Base-by-base conservation (phyloP, 2,329 filamentous ascomycete species). In the Trichoderma oligosporum region DNA sequence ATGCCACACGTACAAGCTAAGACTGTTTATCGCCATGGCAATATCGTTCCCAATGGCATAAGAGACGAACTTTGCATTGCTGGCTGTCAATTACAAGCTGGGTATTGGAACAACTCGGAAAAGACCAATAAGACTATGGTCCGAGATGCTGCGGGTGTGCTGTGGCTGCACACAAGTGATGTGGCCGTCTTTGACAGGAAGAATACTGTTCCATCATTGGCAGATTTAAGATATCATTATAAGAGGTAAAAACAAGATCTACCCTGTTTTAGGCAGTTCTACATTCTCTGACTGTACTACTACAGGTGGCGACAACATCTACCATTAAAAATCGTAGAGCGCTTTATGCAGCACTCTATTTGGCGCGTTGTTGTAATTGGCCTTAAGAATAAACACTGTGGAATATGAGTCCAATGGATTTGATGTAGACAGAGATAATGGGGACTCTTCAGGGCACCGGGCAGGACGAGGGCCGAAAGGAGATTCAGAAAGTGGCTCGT, bases 221-320 rank as follows among this genome's bases (percentile, higher is more conserved):
- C 0, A 77, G 87, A 18, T 89, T 89, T 73, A 91, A 73, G 88
- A 91, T 59, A 89, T 91, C 33, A 89, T 91, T 58, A 91, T 91
- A 60, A 77, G 87, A 64, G 87, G 84, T 78, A 64, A 53, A 16
- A 11, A 1, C 2, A 25, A 9, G 7, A 22, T n/a, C 8, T 1
- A 9, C n/a, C n/a, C n/a, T n/a, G n/a, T n/a, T 27, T 16, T 35
- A 7, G 14, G 4, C 20, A 9, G 1, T 5, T 6, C 4, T n/a
- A n/a, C 12, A 12, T 33, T 14, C 18, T 36, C 6, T 48, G n/a
- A 41, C 22, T 4, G 9, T 12, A 22, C 41, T 38, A 14, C 16
- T 47, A 16, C 39, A 80, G 83, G 86, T 55, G 87, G 87, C 46
- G 86, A 89, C 70, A 90, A 90, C 70, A 82, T 79, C 68, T 88